Evolutionary conservation across 1,284 basidiomycete species (phyloP).

Genomic region (Puccinia novopanici): DNA sequence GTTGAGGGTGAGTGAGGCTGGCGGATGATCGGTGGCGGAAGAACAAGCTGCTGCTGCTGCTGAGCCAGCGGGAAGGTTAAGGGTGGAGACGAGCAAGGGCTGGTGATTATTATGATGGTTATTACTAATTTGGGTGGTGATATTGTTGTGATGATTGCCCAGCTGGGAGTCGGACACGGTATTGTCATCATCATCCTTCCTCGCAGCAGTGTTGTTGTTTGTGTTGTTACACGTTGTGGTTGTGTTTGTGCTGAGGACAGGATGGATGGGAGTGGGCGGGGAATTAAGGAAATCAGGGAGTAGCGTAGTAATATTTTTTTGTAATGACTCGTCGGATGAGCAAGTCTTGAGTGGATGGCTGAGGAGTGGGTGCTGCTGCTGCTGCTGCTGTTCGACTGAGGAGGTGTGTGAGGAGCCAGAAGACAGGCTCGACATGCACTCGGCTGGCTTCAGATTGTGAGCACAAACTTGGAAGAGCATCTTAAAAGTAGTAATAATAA

Average conservation of each 20-base stretch:
- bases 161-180: neutral
- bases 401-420: neutral
- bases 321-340: neutral
- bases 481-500: too few species aligned
- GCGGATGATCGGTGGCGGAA: neutral
- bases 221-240: too few species aligned
- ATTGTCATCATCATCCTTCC: neutral
- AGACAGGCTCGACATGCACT: neutral
- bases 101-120: neutral
- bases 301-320: neutral
- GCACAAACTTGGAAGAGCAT: conserved; percentile 33
- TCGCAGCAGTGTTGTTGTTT: neutral
- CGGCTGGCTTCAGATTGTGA: conserved; percentile 2
- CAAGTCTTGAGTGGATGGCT: neutral
- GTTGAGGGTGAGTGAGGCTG: neutral
- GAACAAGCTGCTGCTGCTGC: neutral
- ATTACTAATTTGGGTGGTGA: neutral
- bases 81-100: conserved; percentile 16
- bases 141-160: neutral
- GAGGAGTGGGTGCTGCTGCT: neutral
- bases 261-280: neutral
- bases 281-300: conserved; percentile 4
- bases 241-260: neutral
- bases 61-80: conserved; percentile 4
- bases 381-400: neutral